Conservation (phyloP, 208 protist genomes). For the Acanthamoeba culbertsoni region DNA sequence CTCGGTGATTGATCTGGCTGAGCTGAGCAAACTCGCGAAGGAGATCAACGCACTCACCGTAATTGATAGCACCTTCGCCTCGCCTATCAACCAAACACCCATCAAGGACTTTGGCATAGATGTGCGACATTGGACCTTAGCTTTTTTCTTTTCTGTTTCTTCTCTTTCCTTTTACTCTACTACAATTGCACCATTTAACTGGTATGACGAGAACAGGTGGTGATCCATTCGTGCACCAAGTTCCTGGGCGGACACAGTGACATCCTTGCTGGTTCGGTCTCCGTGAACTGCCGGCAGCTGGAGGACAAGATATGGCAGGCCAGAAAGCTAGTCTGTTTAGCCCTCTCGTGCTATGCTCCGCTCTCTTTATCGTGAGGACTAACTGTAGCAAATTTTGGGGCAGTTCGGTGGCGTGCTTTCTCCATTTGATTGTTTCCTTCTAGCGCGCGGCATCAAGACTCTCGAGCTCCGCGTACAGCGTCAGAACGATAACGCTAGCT, state of each 20-base stretch:
- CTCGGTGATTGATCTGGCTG: conserved; percentile 90
- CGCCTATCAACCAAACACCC: conserved; percentile 1
- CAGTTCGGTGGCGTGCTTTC: conserved; percentile 70
- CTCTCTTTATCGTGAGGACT: not conserved
- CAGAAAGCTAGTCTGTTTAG: not conserved
- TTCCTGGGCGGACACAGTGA: conserved; percentile 95
- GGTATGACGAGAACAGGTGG: conserved; percentile 90
- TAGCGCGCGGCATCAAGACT: conserved; percentile 92
- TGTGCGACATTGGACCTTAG: not conserved
- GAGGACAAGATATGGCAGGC: conserved; percentile 65
- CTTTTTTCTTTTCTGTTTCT: not conserved
- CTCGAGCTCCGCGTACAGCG: conserved; percentile 89
- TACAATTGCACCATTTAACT: not conserved
- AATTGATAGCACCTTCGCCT: not conserved
- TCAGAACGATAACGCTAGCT: conserved; percentile 90
- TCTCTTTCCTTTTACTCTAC: not conserved
- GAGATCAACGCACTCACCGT: not conserved
- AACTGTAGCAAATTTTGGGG: not conserved
- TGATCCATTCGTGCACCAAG: conserved; percentile 94
- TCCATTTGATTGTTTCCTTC: conserved; percentile 94
- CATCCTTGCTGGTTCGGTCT: conserved; percentile 90
- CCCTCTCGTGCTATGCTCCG: not conserved
- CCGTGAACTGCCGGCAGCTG: conserved; percentile 81
- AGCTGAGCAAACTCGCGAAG: conserved; percentile 75
- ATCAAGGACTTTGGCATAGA: not conserved